Conservation (phyloP, 2,329 filamentous ascomycete species). For the Tolypocladium endophyticum region DNA sequence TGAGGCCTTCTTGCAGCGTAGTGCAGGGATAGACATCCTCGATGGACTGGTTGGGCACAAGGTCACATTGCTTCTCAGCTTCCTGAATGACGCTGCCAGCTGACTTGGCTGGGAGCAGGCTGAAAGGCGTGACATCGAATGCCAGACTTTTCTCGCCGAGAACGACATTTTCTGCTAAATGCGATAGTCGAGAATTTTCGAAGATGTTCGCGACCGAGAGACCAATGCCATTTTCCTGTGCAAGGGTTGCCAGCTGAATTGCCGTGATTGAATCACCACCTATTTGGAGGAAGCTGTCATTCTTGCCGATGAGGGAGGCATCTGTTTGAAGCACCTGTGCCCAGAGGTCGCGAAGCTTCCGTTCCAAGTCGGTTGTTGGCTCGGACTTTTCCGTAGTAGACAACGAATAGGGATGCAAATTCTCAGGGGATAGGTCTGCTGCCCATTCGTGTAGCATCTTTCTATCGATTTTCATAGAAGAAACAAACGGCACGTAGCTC, state of each 20-base stretch:
- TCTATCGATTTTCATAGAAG: slow-evolving; percentile 4
- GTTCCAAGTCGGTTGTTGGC: slow-evolving; percentile 1
- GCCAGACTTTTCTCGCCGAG: neutral
- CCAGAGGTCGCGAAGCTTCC: slow-evolving; percentile 4
- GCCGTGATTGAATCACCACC: slow-evolving; percentile 9
- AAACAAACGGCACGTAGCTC: slow-evolving; percentile 20
- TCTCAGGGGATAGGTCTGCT: neutral
- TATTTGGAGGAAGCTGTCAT: slow-evolving; percentile 7
- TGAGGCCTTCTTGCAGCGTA: neutral
- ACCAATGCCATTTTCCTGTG: neutral
- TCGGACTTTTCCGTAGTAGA: neutral
- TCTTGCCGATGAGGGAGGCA: slow-evolving; percentile 1
- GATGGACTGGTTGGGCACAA: neutral
- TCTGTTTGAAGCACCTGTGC: slow-evolving; percentile 3
- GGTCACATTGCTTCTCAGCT: neutral
- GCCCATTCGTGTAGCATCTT: neutral
- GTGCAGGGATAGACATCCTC: neutral
- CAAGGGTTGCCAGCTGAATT: slow-evolving; percentile 6
- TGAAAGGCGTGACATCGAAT: neutral
- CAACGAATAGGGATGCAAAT: neutral
- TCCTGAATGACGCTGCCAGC: neutral
- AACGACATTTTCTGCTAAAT: neutral
- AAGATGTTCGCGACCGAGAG: neutral
- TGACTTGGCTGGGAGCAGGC: neutral
- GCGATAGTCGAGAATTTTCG: neutral